Conservation (phyloP, 306 rosid species). For the Acacia melanoxylon region DNA sequence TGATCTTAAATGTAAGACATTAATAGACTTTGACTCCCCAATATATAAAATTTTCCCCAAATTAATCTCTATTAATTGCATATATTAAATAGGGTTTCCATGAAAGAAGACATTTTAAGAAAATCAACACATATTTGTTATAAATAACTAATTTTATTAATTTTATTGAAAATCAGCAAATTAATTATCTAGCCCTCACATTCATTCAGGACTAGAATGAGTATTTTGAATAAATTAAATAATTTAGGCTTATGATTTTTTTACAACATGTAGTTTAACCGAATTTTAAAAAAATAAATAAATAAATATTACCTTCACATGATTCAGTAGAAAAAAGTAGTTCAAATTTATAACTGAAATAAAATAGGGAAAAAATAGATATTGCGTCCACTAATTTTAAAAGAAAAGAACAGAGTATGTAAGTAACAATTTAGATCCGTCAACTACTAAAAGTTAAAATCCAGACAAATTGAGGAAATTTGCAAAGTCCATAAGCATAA, state of each 20-base stretch:
- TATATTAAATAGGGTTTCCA: too few species aligned
- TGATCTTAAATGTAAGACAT: too few species aligned
- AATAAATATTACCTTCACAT: background rate
- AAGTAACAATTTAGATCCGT: background rate
- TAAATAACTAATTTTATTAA: too few species aligned
- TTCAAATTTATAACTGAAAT: background rate
- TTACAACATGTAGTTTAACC: background rate
- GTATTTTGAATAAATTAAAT: background rate
- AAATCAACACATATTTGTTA: too few species aligned
- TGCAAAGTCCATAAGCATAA: background rate
- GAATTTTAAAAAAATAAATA: background rate
- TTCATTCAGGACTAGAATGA: too few species aligned
- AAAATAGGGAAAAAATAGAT: background rate
- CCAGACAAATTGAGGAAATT: background rate
- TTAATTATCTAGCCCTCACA: too few species aligned
- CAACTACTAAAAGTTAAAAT: background rate
- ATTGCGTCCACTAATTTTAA: background rate
- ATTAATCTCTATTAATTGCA: too few species aligned
- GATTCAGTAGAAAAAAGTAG: background rate
- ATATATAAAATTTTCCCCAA: too few species aligned
- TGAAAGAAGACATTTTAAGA: too few species aligned
- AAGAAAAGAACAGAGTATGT: background rate
- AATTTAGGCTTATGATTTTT: background rate
- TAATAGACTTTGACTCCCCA: too few species aligned
- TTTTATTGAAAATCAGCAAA: too few species aligned